Base-by-base conservation (phyloP, 1,284 basidiomycete species). In the Earliella scabrosa region DNA sequence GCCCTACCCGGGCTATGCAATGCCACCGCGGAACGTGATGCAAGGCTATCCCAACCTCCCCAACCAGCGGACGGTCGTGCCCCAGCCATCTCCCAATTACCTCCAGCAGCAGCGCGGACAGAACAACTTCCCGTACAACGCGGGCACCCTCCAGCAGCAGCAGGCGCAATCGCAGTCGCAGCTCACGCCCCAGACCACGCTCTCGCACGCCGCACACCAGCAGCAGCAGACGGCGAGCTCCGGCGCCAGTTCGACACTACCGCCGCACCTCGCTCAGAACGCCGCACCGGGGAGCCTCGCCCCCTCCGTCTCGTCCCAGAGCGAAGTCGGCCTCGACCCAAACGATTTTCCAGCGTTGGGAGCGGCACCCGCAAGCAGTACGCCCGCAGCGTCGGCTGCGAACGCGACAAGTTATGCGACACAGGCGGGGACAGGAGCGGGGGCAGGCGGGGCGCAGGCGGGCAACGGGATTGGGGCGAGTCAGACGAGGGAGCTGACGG, bases 261-360 rank as follows among this genome's bases (percentile, higher is more conserved):
- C 77, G 16, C 82, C 79, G 27, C 82, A 86, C 68, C 72, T 86
- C 54, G 69, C 76, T 56, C 83, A 82, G 64, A 80, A 73, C 55
- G 66, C 81, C 52, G 74, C 82, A n/a, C 71, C 76, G 16, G 38
- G 54, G 26, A 73, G 66, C 56, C 63, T 75, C 48, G 79, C 82
- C 29, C 82, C 83, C 35, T 83, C 84, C 36, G 81, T 78, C 52
- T 84, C 85, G 48, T 85, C 86, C n/a, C 75, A 83, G 29, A 85
- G 81, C 66, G 90, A 91, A 66, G 83, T 87, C 54, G 87, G 85
- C n/a, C 82, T 93, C 49, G 91, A 93, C 77, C 90, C 85, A 32
- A 93, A 88, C 67, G 91, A 93, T 72, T 93, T 93, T 66, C 91
- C 91, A 11, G 91, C 90, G 24, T 80, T 93, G 11, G 90, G 90